These are phyloP conservation scores for Lactarius sanguifluus DNA, from an alignment of 768 basidiomycete genomes.

Conservation along the genomic window DNA sequence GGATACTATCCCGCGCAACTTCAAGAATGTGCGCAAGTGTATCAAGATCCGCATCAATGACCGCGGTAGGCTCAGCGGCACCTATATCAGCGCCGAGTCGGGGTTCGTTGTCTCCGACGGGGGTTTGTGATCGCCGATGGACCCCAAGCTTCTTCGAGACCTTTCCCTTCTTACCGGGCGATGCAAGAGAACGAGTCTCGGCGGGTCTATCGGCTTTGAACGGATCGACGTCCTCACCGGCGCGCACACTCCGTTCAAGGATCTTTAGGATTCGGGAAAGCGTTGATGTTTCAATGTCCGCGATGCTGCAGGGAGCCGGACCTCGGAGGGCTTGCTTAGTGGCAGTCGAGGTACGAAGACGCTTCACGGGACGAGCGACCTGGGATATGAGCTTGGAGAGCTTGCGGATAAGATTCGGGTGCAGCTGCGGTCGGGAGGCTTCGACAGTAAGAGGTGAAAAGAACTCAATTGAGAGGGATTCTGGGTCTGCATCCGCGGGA, in stretches of 20 bases:
- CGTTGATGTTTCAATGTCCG: constrained; percentile 61
- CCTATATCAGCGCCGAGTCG: constrained; percentile 33
- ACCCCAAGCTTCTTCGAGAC: constrained; percentile 35
- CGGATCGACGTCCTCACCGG: constrained; percentile 73
- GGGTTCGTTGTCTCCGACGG: constrained; percentile 39
- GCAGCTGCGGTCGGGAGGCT: constrained; percentile 58
- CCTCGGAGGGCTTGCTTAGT: constrained; percentile 43
- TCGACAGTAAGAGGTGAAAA: constrained; percentile 65
- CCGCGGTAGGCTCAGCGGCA: constrained; percentile 29
- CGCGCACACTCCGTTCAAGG: constrained; percentile 74
- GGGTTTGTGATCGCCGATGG: constrained; percentile 45
- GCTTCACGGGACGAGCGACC: constrained; percentile 64
- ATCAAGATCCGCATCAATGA: constrained; percentile 52
- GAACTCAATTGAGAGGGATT: constrained; percentile 56
- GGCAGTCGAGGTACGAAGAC: constrained; percentile 50
- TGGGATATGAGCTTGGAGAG: constrained; percentile 67
- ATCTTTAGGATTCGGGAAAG: constrained; percentile 71
- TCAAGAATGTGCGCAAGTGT: constrained; percentile 54
- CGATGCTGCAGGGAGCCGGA: constrained; percentile 52
- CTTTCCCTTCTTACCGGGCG: constrained; percentile 45
- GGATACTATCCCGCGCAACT: constrained; percentile 65
- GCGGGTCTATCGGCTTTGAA: constrained; percentile 45
- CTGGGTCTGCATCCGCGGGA: constrained; percentile 52
- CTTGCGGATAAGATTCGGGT: constrained; percentile 59
- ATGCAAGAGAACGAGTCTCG: constrained; percentile 29